Evolutionary conservation across 1,139 yeast genomes (phyloP).

Genomic region (Sugiyamaella castrensis): DNA sequence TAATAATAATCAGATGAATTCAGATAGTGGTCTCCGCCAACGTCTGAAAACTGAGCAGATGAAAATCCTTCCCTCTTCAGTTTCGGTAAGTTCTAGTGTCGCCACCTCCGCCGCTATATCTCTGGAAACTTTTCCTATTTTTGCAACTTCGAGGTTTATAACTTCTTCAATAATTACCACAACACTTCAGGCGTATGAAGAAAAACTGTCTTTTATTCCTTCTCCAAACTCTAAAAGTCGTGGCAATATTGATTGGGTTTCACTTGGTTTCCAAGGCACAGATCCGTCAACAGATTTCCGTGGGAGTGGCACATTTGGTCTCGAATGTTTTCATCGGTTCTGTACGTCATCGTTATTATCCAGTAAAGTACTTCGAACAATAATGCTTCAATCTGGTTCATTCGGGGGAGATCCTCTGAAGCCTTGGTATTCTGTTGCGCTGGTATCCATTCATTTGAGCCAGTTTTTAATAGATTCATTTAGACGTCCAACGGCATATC

Average conservation of each 20-base stretch:
- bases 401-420: conserved; percentile 11
- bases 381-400: conserved; percentile 33
- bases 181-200: neutral
- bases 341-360: conserved; percentile 20
- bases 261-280: conserved; percentile 40
- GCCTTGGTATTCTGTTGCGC: conserved; percentile 41
- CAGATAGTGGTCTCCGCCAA: too few species aligned
- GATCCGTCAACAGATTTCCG: conserved; percentile 41
- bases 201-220: neutral
- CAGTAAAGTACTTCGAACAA: conserved; percentile 10
- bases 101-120: too few species aligned
- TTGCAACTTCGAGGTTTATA: too few species aligned
- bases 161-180: too few species aligned
- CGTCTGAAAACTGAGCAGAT: neutral
- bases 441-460: conserved; percentile 38
- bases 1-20: neutral
- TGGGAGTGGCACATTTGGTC: conserved; percentile 38
- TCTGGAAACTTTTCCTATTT: too few species aligned
- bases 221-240: conserved; percentile 12
- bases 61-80: neutral
- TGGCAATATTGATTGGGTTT: conserved; percentile 34
- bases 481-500: conserved; percentile 1
- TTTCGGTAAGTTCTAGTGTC: too few species aligned
- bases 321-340: conserved; percentile 28
- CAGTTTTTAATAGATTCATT: conserved; percentile 25